These are phyloP conservation scores for Cryphonectria radicalis DNA, from an alignment of 2,329 filamentous ascomycete genomes.

Conservation along the genomic window DNA sequence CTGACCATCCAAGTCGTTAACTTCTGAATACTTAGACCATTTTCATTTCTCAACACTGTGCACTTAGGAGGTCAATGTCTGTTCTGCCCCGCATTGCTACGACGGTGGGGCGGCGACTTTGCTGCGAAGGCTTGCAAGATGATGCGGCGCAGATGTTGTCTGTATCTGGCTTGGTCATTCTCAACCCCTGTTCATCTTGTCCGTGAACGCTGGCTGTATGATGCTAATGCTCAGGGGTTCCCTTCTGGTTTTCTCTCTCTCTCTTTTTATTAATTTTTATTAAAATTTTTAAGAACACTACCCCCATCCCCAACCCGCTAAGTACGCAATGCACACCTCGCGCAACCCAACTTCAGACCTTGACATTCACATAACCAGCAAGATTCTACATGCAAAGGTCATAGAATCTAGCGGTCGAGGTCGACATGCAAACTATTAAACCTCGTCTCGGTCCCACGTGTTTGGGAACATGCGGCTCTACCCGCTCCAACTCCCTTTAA, in stretches of 20 bases:
- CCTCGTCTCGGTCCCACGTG: not conserved
- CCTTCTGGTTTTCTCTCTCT: not conserved
- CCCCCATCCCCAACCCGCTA: too few species aligned
- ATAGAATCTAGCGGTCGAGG: not conserved
- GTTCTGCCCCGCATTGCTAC: not conserved
- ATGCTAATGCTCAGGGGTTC: not conserved
- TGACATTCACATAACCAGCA: not conserved
- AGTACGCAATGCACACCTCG: too few species aligned
- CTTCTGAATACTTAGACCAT: not conserved
- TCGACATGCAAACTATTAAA: not conserved
- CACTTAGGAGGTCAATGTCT: not conserved
- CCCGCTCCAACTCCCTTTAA: slow-evolving; percentile 15
- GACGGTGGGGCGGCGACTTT: not conserved
- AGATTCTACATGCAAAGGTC: not conserved
- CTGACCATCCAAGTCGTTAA: not conserved
- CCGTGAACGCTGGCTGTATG: not conserved
- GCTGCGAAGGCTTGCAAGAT: not conserved
- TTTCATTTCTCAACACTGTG: not conserved
- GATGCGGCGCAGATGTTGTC: not conserved
- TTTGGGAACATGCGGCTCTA: slow-evolving; percentile 8
- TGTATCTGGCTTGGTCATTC: not conserved
- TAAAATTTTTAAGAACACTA: too few species aligned
- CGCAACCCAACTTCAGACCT: not conserved
- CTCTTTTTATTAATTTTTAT: too few species aligned
- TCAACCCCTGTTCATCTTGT: not conserved